Evolutionary conservation across 2,329 filamentous ascomycete species (phyloP).

Genomic region (Helotiales sp.): DNA sequence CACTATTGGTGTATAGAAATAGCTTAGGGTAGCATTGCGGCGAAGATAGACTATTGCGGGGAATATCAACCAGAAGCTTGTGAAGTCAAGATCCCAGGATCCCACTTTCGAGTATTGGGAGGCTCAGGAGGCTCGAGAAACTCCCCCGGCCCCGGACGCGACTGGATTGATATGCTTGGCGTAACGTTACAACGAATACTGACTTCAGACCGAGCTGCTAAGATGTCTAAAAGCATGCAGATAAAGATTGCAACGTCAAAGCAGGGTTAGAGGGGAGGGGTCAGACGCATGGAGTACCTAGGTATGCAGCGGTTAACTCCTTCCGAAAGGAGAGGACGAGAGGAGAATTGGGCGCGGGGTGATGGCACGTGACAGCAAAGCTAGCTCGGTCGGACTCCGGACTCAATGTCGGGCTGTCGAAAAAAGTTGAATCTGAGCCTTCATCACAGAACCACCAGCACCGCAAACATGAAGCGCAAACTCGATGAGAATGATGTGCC

Average conservation of each 20-base stretch:
- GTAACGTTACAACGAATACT: background rate
- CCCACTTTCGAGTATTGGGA: background rate
- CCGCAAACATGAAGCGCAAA: slow-evolving; percentile 57
- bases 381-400: background rate
- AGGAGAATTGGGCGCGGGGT: background rate
- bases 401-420: background rate
- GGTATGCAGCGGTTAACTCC: background rate
- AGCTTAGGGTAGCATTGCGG: background rate
- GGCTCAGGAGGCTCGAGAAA: background rate
- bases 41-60: slow-evolving; percentile 1
- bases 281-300: background rate
- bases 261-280: too few relatives aligned
- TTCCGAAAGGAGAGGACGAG: background rate
- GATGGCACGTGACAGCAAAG: background rate
- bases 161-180: background rate
- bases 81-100: background rate
- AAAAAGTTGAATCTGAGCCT: background rate
- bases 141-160: background rate
- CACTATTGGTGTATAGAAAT: background rate
- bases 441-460: background rate
- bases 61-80: background rate
- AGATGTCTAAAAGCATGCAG: background rate
- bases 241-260: background rate
- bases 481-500: slow-evolving; percentile 56
- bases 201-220: background rate